These are phyloP conservation scores for Ramalina intermedia DNA, from an alignment of 495 filamentous ascomycete genomes.

Conservation along the genomic window DNA sequence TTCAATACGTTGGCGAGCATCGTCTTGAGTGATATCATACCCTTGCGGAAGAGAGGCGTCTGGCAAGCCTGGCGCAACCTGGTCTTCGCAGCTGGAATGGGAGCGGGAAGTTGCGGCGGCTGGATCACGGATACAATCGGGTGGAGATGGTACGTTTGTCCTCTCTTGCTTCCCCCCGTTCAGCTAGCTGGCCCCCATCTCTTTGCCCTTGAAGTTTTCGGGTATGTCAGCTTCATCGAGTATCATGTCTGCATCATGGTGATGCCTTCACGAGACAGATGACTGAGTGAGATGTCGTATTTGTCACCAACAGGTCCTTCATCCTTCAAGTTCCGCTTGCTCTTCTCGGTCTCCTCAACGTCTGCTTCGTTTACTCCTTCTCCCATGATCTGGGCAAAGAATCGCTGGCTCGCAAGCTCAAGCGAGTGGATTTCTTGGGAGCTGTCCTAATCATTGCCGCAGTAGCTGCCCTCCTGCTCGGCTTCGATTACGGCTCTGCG, in stretches of 20 bases:
- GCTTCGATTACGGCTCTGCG: background rate
- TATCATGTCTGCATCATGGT: too few species aligned
- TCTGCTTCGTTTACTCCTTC: background rate
- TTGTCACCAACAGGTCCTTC: conserved; percentile 1
- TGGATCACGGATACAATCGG: conserved; percentile 1
- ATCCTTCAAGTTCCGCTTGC: conserved; percentile 1
- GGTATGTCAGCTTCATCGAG: too few species aligned
- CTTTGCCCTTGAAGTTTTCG: too few species aligned
- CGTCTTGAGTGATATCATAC: background rate
- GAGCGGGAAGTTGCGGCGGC: background rate
- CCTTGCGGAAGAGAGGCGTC: background rate
- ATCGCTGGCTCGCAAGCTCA: conserved; percentile 3
- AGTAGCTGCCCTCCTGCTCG: background rate
- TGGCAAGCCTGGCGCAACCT: background rate
- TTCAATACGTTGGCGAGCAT: conserved; percentile 1
- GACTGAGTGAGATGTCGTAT: too few species aligned
- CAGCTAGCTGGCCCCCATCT: background rate
- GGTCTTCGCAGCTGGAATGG: conserved; percentile 3
- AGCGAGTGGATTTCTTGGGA: background rate
- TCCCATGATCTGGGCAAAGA: conserved; percentile 6
- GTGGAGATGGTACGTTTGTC: conserved; percentile 1
- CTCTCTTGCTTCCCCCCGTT: background rate
- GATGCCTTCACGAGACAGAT: too few species aligned
- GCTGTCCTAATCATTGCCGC: conserved; percentile 1
- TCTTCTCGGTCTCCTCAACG: background rate